phyloP scores from a whole-genome alignment of 2,329 filamentous ascomycete genomes.

The Aspergillus pseudonomiae region DNA sequence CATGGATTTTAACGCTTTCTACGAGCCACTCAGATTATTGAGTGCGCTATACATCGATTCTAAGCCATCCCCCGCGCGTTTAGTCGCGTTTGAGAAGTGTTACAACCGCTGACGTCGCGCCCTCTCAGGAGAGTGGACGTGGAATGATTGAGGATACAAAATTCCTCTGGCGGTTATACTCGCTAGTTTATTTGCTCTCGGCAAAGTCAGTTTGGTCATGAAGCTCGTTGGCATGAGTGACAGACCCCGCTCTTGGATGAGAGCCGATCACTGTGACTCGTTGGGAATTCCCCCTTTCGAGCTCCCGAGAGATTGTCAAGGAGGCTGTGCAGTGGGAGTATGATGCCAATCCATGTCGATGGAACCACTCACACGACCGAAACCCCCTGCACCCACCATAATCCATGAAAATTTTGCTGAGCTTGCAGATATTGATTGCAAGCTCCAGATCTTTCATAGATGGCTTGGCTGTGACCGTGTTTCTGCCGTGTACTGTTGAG shows the following conservation, averaged over 20 bases:
- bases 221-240: not conserved
- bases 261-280: constrained; percentile 4
- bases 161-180: not conserved
- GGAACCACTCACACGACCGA: constrained; percentile 2
- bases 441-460: not conserved
- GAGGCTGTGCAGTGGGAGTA: constrained; percentile 10
- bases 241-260: constrained; percentile 2
- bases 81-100: constrained; percentile 3
- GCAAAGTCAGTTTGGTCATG: constrained; percentile 3
- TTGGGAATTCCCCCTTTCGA: constrained; percentile 6
- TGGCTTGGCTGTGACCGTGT: not conserved
- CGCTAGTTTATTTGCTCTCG: not conserved
- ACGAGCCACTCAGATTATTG: constrained; percentile 1
- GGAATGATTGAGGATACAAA: not conserved
- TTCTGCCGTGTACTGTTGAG: not conserved
- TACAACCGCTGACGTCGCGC: not conserved
- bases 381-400: not conserved
- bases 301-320: constrained; percentile 2
- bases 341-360: not conserved
- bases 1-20: not conserved
- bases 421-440: not conserved
- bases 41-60: not conserved
- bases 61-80: not conserved
- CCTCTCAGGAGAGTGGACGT: not conserved
- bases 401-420: not conserved